Base-by-base conservation (phyloP, 345 rosid species). In the Eutrema japonicum region DNA sequence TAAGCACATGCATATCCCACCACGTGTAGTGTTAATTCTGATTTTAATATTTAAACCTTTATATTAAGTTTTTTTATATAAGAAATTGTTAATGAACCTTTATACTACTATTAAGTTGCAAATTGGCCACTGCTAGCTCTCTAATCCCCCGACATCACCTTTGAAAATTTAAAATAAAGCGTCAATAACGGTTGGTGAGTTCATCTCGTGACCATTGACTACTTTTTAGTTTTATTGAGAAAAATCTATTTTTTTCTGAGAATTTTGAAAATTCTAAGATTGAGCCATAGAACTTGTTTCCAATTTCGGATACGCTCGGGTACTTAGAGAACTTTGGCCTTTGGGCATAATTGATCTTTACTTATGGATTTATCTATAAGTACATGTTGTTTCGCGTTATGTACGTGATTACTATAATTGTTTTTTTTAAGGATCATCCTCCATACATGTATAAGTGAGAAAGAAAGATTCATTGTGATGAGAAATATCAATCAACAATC, bases 81-180 rank as follows among this genome's bases (percentile, higher is more conserved):
- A 22, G 1, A 22, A 47, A 36, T 8, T 35, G 32, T 10, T 47
- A 48, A 47, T 65, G 46, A 65, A 16, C 32, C 43, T 58, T 35
- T 64, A 27, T 41, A n/a, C 1, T 41, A n/a, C 1, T 68, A 18
- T 18, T 10, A 22, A 36, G 29, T 58, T 45, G 43, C 70, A 62
- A 76, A 76, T 62, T 76, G 79, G 65, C 79, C 79, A 61, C 65
- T 67, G 50, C 22, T 59, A 13, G 4, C 68, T 40, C 68, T 40
- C 32, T 40, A 49, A 33, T 66, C 60, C 58, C 67, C 55, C 54
- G 73, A 59, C 56, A 75, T 43, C 33, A 52, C 30, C 64, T 68
- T 75, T 54, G 58, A 76, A 43, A 75, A 11, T 75, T 52, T 55
- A 75, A 75, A 75, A 0, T 68, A 68, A 68, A 76, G 74, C 74